A percentile compares a stretch with the other conserved stretches of the same genome.
phyloP scores from a whole-genome alignment of 2,329 filamentous ascomycete species.

The Fusarium sp. region DNA sequence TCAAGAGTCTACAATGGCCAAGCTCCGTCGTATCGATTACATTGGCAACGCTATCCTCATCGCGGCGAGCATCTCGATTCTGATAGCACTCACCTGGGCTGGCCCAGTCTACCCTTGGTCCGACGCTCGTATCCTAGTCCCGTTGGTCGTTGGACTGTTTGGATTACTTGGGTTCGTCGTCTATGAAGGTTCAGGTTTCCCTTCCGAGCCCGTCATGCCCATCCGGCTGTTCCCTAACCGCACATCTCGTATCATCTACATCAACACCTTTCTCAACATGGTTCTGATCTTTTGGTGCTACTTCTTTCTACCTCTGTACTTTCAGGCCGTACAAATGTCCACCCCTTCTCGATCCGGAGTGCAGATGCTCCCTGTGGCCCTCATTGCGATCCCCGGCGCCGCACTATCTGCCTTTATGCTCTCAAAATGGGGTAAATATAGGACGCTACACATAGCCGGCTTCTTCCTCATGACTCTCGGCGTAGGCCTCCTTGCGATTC shows the following conservation, averaged over 20 bases:
- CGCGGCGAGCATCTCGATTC: conserved; percentile 51
- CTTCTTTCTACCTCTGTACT: conserved; percentile 60
- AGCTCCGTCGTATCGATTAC: conserved; percentile 56
- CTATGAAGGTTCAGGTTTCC: conserved; percentile 38
- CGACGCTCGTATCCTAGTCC: conserved; percentile 52
- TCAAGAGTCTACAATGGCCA: conserved; percentile 37
- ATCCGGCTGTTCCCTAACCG: conserved; percentile 38
- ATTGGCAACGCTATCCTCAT: conserved; percentile 58
- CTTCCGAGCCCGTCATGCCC: conserved; percentile 41
- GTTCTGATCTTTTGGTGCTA: conserved; percentile 50
- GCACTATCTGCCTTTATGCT: conserved; percentile 46
- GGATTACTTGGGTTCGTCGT: conserved; percentile 32
- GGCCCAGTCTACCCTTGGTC: conserved; percentile 58
- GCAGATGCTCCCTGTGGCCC: conserved; percentile 47
- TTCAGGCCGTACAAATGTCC: conserved; percentile 54
- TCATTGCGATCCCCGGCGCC: conserved; percentile 46
- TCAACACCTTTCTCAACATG: conserved; percentile 39
- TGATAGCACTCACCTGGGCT: conserved; percentile 59
- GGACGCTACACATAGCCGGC: conserved; percentile 50
- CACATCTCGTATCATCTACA: conserved; percentile 38
- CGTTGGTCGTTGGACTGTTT: conserved; percentile 50
- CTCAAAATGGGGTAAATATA: conserved; percentile 49
- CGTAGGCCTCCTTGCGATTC: conserved; percentile 55
- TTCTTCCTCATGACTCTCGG: conserved; percentile 55
- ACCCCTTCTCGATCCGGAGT: conserved; percentile 50